Evolutionary conservation across 2,329 filamentous ascomycete species (phyloP), one percentile per base, ranked within the genome.

Genomic region (Chaetomiaceae sp.): DNA sequence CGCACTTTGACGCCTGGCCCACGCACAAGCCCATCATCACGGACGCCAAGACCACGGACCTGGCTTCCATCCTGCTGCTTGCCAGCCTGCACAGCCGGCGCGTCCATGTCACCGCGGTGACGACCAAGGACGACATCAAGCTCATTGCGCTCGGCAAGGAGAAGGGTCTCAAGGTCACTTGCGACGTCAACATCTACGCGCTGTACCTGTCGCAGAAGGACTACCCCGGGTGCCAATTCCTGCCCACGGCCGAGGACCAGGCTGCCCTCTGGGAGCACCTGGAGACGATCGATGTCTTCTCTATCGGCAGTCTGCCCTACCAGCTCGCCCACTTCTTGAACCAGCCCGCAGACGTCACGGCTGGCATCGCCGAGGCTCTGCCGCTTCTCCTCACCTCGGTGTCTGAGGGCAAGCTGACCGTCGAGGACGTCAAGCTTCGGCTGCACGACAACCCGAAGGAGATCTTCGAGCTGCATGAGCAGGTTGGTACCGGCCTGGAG

Each of bases 401-500:
- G 47, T 76, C 83, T 4, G 86, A 91, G 66, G 87, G 87, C 57
- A 84, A 78, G 64, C 70, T 91, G 63, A 88, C 84, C 3, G 71
- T 91, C 33, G 86, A 91, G 29, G 87, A 91, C 65, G 79, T 91
- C 67, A 85, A 82, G 66, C 67, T 72, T 51, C 82, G 85, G 38
- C 77, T 91, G 43, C 87, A 91, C 67, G 84, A 89, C 65, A 91
- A 90, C 67, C 88, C 88, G 3, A 88, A 87, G 73, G 80, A 81
- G 66, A 91, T 91, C 63, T 91, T 91, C 62, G 87, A 91, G 73
- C 79, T 91, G 47, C 88, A 91, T 60, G 88, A 91, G 62, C 88
- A 91, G 70, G 71, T 79, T n/a, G 84, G 84, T 54, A 84, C 85
- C 34, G 82, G 81, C 5, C 78, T 91, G 33, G 88, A 91, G 73